Evolutionary conservation across 2,329 filamentous ascomycete genomes (phyloP).

Genomic region (Neofusicoccum sp.): DNA sequence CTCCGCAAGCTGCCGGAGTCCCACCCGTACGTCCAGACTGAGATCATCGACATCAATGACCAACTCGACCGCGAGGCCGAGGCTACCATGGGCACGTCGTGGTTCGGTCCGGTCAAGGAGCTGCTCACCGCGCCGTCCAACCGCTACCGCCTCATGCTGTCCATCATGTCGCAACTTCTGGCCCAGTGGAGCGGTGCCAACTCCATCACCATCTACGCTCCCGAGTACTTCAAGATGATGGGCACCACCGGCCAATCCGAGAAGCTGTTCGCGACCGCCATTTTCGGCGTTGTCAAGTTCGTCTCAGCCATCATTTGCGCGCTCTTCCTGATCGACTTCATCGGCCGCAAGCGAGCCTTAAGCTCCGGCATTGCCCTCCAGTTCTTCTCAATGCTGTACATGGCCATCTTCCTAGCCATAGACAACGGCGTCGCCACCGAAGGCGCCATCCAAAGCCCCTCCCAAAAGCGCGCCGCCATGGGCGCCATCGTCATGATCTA

Average conservation of each 20-base stretch:
- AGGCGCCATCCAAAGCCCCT: conserved; percentile 46
- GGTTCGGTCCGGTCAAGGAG: conserved; percentile 65
- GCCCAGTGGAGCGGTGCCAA: conserved; percentile 73
- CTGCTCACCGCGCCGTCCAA: conserved; percentile 67
- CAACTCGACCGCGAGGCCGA: conserved; percentile 70
- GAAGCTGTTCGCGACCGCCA: conserved; percentile 68
- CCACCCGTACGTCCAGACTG: conserved; percentile 60
- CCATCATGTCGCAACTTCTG: conserved; percentile 67
- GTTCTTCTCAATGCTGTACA: conserved; percentile 54
- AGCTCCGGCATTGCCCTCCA: conserved; percentile 50
- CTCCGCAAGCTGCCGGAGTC: conserved; percentile 60
- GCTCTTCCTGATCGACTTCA: conserved; percentile 74
- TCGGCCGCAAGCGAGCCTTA: conserved; percentile 65
- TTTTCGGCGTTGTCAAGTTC: conserved; percentile 76
- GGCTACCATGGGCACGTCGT: conserved; percentile 64
- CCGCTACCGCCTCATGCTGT: conserved; percentile 69
- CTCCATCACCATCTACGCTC: conserved; percentile 73
- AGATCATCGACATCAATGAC: conserved; percentile 63
- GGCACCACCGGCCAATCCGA: conserved; percentile 67
- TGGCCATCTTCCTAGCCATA: conserved; percentile 57
- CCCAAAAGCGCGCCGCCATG: conserved; percentile 57
- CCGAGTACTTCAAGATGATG: conserved; percentile 69
- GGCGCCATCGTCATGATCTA: conserved; percentile 69
- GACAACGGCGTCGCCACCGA: conserved; percentile 56
- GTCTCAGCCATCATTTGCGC: conserved; percentile 66